Conservation (phyloP, 805 yeast genomes). For the Wickerhamiella galacta region DNA sequence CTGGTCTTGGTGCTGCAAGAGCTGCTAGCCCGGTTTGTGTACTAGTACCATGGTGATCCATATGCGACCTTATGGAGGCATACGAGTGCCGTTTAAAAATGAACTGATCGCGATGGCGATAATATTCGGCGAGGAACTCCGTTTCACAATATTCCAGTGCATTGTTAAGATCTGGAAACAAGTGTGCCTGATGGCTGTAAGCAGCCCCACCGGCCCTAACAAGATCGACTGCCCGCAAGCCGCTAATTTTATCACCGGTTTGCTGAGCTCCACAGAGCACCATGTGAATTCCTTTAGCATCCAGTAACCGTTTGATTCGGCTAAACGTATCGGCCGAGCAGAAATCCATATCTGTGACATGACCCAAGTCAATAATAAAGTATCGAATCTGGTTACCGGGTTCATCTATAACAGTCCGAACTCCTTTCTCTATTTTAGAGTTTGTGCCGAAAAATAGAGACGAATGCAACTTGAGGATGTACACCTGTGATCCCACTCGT, state of each 20-base stretch:
- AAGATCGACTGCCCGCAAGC: slow-evolving; percentile 70
- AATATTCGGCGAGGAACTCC: slow-evolving; percentile 54
- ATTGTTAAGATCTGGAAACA: slow-evolving; percentile 65
- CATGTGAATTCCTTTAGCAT: slow-evolving; percentile 50
- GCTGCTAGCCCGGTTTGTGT: not conserved
- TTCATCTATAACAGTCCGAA: slow-evolving; percentile 28
- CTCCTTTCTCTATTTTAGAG: slow-evolving; percentile 69
- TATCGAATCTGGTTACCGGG: slow-evolving; percentile 61
- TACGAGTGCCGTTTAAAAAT: no score
- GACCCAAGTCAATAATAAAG: slow-evolving; percentile 68
- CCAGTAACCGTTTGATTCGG: slow-evolving; percentile 62
- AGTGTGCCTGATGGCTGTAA: slow-evolving; percentile 31
- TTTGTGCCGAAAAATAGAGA: slow-evolving; percentile 89
- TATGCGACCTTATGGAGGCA: no score
- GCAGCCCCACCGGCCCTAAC: slow-evolving; percentile 35
- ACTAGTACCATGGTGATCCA: not conserved
- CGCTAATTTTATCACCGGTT: slow-evolving; percentile 46
- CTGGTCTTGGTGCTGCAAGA: not conserved
- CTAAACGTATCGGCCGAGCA: slow-evolving; percentile 94
- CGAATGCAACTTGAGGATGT: slow-evolving; percentile 74
- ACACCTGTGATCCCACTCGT: slow-evolving; percentile 80
- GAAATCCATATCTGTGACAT: slow-evolving; percentile 67
- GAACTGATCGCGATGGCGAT: slow-evolving; percentile 21
- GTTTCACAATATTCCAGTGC: slow-evolving; percentile 97
- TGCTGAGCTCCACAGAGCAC: slow-evolving; percentile 64